Evolutionary conservation across 2,329 filamentous ascomycete genomes (phyloP), one percentile per base, ranked within the genome.

Genomic region (Beauveria sp.): DNA sequence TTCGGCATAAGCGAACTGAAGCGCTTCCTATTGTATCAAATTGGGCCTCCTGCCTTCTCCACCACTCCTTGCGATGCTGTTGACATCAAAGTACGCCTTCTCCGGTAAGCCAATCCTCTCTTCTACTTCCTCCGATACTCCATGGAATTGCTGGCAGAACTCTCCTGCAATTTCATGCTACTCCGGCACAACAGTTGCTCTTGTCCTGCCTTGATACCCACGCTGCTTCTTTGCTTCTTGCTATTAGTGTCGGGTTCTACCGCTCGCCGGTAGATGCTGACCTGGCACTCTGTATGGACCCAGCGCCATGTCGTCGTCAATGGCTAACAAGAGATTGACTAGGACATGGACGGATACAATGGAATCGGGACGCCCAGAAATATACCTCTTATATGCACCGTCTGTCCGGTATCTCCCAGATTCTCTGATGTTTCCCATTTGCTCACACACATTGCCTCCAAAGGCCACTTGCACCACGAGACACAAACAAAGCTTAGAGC

Each of bases 381-480:
- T 53, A 87, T 92, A 63, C 86, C 89, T 61, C 84, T 97, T 54
- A 77, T 85, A 67, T 98, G 93, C 83, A 86, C 81, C 69, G 87
- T 96, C 67, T 98, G 93, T 72, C 88, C 89, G 42, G 90, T 88
- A 66, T 83, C 82, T 63, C 90, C 91, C 45, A 83, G 77, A 34
- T 97, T 97, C 76, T 96, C 91, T 61, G 93, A 98, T 74, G 81
- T 92, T 50, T 96, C 93, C 40, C 93, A 97, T 73, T 80, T 97
- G 43, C 84, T 98, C 70, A 98, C 93, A 14, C 93, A 98, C 71
- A 85, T 97, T 64, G 86, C 89, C 63, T 97, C 93, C 65, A 97
- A 97, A 72, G 89, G 89, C n/a, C 93, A 98, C 72, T 79, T 97
- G 40, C 87, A 91, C 63, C 84, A 91, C 71, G 86, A 90, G 69